Conservation (phyloP, 768 basidiomycete genomes). For the Agaricus sinodeliciosus region DNA sequence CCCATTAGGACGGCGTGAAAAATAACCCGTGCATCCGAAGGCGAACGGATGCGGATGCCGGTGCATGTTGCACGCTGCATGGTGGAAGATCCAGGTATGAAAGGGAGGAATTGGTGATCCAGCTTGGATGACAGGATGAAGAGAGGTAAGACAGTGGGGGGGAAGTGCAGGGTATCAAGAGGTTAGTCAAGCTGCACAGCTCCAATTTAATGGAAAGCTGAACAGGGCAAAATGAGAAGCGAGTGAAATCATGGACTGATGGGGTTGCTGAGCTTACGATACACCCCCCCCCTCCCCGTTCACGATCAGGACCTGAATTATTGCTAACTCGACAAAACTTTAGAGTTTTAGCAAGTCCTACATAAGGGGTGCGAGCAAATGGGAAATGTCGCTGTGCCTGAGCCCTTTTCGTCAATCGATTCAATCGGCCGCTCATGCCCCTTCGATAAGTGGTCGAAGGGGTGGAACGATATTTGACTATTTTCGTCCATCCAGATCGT, state of each 20-base stretch:
- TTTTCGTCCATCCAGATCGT: constrained; percentile 7
- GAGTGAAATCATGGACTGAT: constrained; percentile 33
- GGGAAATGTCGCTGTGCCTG: constrained; percentile 25
- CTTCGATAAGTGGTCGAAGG: constrained; percentile 3
- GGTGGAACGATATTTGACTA: constrained; percentile 5
- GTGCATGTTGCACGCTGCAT: constrained; percentile 51
- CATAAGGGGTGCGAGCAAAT: constrained; percentile 27
- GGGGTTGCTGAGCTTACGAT: constrained; percentile 33
- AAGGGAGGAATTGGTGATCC: constrained; percentile 9
- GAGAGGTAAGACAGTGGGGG: constrained; percentile 9
- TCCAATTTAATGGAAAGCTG: constrained; percentile 27
- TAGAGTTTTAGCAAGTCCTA: constrained; percentile 45
- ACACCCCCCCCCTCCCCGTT: constrained; percentile 21
- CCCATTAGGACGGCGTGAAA: constrained; percentile 67
- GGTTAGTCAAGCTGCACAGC: constrained; percentile 16
- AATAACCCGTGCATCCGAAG: constrained; percentile 49
- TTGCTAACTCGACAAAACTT: constrained; percentile 24
- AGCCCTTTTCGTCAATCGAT: constrained; percentile 12
- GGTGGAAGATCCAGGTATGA: constrained; percentile 9
- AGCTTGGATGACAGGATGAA: constrained; percentile 10
- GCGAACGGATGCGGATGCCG: constrained; percentile 44
- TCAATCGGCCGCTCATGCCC: constrained; percentile 11
- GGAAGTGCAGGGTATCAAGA: constrained; percentile 17
- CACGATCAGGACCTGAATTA: constrained; percentile 22
- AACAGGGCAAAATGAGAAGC: constrained; percentile 23